Evolutionary conservation across 1,284 basidiomycete species (phyloP).

Genomic region (Rhodotorula sp.): DNA sequence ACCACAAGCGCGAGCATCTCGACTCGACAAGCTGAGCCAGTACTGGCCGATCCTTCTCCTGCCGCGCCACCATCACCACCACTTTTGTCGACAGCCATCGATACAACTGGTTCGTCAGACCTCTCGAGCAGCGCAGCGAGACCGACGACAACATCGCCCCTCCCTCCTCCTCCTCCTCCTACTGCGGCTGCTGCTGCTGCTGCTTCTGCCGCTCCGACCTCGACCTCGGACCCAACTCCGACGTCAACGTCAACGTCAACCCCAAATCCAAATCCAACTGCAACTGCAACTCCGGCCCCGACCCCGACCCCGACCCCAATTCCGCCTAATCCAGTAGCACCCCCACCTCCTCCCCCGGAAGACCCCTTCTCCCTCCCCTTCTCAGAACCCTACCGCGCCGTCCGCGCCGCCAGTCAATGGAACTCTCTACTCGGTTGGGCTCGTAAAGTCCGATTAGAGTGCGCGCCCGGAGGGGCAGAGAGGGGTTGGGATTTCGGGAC

Average conservation of each 20-base stretch:
- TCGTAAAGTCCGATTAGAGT: background rate
- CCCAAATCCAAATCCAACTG: too few species aligned
- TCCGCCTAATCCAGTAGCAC: background rate
- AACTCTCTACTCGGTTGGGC: conserved; percentile 3
- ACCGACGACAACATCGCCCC: background rate
- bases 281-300: background rate
- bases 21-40: too few species aligned
- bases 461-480: background rate
- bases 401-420: conserved; percentile 2
- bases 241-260: background rate
- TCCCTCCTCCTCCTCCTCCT: background rate
- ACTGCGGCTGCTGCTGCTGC: background rate
- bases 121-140: background rate
- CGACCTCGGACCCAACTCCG: too few species aligned
- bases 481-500: conserved; percentile 10
- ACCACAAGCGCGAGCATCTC: rapidly evolving
- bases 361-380: background rate
- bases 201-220: background rate
- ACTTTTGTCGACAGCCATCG: background rate
- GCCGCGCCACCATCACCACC: too few species aligned
- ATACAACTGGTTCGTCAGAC: background rate
- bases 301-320: background rate
- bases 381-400: conserved; percentile 3
- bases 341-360: background rate
- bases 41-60: too few species aligned